Base-by-base conservation (phyloP, 2,329 filamentous ascomycete species). In the Monosporascus sp. region DNA sequence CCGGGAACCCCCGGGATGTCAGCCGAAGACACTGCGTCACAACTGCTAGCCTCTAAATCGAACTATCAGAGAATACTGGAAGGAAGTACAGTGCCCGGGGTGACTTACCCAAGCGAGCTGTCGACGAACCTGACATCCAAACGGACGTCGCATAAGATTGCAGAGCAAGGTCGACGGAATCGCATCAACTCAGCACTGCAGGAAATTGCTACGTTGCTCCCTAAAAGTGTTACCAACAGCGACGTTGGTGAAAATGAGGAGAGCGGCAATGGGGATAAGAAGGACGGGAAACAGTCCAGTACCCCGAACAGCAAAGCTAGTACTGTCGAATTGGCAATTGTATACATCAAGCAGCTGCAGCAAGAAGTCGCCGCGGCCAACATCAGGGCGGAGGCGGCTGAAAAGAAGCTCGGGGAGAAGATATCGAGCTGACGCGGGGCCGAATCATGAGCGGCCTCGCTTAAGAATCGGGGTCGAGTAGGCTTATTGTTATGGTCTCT, bases 41-140 rank as follows among this genome's bases (percentile, higher is more conserved):
- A 90, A 27, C 80, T 97, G 45, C 79, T 99, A 27, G 89, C 92
- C 37, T 90, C 89, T 17, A 97, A 97, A 69, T 97, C 93, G 2
- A 99, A 99, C 66, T 99, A 99, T 65, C 93, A 97, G 65, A 96
- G 97, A 63, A 94, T 99, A 38, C 74, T 99, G 11, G 94, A 97
- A 68, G 94, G 94, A 48, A 97, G 91, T 49, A 86, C 87, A 52
- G 84, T 97, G 1, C 92, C 92, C 0, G 93, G 93, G 14, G 88
- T 97, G 14, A 88, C 88, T 1, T 97, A 97, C 62, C 92, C 93
- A 1, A 90, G 89, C 61, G 89, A 92, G 50, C 78, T 99, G 43
- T 96, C 92, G 7, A 95, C 92, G 22, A 96, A 96, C 60, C 76
- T 99, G 25, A 97, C 92, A 0, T 96, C 91, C 3, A 99, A 99